Conservation (phyloP, 495 filamentous ascomycete species). For the Penicillium argentinense region DNA sequence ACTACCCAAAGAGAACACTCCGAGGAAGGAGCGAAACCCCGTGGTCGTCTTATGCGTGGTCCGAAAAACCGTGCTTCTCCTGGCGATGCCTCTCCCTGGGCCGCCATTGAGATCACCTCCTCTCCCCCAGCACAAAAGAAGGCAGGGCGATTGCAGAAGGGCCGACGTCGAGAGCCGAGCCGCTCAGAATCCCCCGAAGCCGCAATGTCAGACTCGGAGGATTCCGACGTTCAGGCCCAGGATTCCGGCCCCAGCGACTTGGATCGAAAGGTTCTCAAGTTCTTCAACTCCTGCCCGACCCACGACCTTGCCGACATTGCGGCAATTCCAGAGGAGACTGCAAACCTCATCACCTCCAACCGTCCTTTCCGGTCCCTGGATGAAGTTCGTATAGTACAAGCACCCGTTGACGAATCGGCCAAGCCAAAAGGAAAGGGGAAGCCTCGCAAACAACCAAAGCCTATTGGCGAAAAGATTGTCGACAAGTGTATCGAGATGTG, state of each 20-base stretch:
- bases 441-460: slow-evolving; percentile 49
- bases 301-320: slow-evolving; percentile 78
- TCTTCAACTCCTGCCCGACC: slow-evolving; percentile 76
- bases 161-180: slow-evolving; percentile 51
- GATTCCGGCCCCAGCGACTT: slow-evolving; percentile 39
- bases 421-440: slow-evolving; percentile 48
- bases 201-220: slow-evolving; percentile 47
- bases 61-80: slow-evolving; percentile 29
- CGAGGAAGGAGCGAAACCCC: slow-evolving; percentile 32
- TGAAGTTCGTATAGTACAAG: slow-evolving; percentile 61
- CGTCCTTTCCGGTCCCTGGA: slow-evolving; percentile 67
- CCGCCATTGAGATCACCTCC: slow-evolving; percentile 21
- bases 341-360: slow-evolving; percentile 61
- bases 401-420: slow-evolving; percentile 38
- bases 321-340: slow-evolving; percentile 63
- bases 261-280: slow-evolving; percentile 65
- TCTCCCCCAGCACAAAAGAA: slow-evolving; percentile 41
- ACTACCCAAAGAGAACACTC: slow-evolving; percentile 15
- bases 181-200: slow-evolving; percentile 41
- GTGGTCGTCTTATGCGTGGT: slow-evolving; percentile 43
- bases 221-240: slow-evolving; percentile 55
- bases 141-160: slow-evolving; percentile 55
- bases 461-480: slow-evolving; percentile 70
- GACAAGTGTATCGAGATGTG: slow-evolving; percentile 71
- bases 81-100: neutral